Evolutionary conservation across 2,329 filamentous ascomycete genomes (phyloP).

Genomic region (Alternaria arbusti): DNA sequence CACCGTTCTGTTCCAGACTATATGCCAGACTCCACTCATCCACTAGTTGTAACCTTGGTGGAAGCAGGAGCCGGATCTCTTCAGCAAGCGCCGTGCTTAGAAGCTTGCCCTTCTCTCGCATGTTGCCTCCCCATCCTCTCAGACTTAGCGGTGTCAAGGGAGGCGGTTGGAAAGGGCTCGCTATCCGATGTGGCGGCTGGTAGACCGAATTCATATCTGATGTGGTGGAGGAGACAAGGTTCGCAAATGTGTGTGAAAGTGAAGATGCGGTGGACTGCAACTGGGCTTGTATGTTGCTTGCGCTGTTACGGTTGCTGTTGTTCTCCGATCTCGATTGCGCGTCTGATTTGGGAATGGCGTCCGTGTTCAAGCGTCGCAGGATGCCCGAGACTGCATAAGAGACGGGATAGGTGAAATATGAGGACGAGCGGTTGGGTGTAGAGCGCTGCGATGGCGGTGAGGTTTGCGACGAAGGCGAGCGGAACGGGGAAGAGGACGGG

Average conservation of each 20-base stretch:
- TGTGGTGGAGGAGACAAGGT: slow-evolving; percentile 42
- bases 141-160: slow-evolving; percentile 83
- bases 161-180: slow-evolving; percentile 84
- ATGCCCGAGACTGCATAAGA: slow-evolving; percentile 57
- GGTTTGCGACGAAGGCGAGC: slow-evolving; percentile 9
- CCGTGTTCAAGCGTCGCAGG: slow-evolving; percentile 55
- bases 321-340: slow-evolving; percentile 14
- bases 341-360: slow-evolving; percentile 37
- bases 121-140: slow-evolving; percentile 68
- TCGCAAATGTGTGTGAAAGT: slow-evolving; percentile 42
- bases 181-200: slow-evolving; percentile 65
- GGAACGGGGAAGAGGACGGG: slow-evolving; percentile 20
- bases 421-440: slow-evolving; percentile 39
- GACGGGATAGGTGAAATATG: slow-evolving; percentile 58
- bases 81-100: slow-evolving; percentile 79
- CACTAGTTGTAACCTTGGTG: slow-evolving; percentile 82
- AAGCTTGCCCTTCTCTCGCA: slow-evolving; percentile 66
- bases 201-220: slow-evolving; percentile 65
- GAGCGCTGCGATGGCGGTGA: slow-evolving; percentile 12
- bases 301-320: slow-evolving; percentile 13
- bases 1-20: slow-evolving; percentile 89
- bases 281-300: slow-evolving; percentile 25
- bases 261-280: slow-evolving; percentile 29
- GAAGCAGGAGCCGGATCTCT: slow-evolving; percentile 88
- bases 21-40: slow-evolving; percentile 89